Evolutionary conservation across 225 moss, liverwort and hornwort genomes (phyloP).

Genomic region (Bryum argenteum): DNA sequence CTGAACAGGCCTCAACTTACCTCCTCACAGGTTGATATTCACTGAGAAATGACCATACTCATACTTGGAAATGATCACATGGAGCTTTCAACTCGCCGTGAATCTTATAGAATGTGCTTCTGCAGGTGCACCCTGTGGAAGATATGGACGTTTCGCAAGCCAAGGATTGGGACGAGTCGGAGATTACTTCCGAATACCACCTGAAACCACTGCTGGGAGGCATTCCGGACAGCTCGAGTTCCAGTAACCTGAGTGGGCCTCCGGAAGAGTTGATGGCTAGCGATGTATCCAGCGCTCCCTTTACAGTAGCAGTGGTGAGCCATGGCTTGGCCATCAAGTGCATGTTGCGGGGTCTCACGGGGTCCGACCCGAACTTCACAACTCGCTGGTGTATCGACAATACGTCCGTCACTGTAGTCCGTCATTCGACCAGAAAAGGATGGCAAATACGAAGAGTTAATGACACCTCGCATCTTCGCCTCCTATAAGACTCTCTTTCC

Average conservation of each 20-base stretch:
- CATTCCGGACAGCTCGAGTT: slow-evolving; percentile 38
- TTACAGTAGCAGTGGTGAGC: slow-evolving; percentile 65
- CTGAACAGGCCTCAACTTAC: slow-evolving; percentile 35
- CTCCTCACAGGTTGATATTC: slow-evolving; percentile 37
- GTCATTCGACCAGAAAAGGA: slow-evolving; percentile 68
- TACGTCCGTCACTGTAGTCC: slow-evolving; percentile 59
- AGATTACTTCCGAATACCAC: slow-evolving; percentile 25
- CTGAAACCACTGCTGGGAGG: slow-evolving; percentile 24
- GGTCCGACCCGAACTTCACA: slow-evolving; percentile 58
- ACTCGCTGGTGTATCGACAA: slow-evolving; percentile 64
- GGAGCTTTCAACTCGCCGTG: no score
- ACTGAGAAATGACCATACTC: no score
- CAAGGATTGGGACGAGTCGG: slow-evolving; percentile 48
- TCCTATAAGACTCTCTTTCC: slow-evolving; percentile 32
- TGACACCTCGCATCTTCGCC: slow-evolving; percentile 72
- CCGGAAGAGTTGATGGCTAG: slow-evolving; percentile 19
- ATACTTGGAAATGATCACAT: no score
- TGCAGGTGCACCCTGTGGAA: slow-evolving; percentile 55
- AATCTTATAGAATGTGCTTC: background rate
- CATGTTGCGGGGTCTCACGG: slow-evolving; percentile 66
- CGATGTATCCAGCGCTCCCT: slow-evolving; percentile 32
- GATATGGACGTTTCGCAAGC: slow-evolving; percentile 43
- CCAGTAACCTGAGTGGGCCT: slow-evolving; percentile 40
- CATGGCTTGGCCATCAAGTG: slow-evolving; percentile 73
- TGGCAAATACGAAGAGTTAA: slow-evolving; percentile 73